These are phyloP conservation scores for Coemansia sp. DNA, from an alignment of 192 early-diverging fungal species.

Conservation along the genomic window DNA sequence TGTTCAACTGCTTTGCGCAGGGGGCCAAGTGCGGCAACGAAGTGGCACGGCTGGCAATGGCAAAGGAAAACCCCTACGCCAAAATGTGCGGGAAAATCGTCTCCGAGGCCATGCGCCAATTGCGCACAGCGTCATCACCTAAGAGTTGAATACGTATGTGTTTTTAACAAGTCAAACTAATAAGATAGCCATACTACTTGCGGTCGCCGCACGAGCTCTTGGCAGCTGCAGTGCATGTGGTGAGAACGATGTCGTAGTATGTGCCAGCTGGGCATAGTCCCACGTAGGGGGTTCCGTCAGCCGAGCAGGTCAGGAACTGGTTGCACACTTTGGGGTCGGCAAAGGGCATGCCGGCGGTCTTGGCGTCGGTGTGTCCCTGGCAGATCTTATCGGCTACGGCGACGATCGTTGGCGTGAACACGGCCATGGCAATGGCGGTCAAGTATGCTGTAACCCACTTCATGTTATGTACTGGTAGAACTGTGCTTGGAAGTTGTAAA, in stretches of 20 bases:
- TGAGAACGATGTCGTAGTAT: conserved; percentile 41
- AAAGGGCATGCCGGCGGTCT: conserved; percentile 36
- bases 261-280: conserved; percentile 40
- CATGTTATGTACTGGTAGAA: not conserved
- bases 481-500: not conserved
- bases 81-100: conserved; percentile 66
- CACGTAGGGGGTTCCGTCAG: conserved; percentile 32
- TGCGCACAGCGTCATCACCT: conserved; percentile 19
- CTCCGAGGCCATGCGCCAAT: conserved; percentile 55
- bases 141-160: not conserved
- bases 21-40: conserved; percentile 65
- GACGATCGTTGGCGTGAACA: not conserved
- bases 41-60: conserved; percentile 53
- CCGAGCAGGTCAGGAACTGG: conserved; percentile 27
- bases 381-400: conserved; percentile 22
- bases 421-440: not conserved
- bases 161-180: not conserved
- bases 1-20: conserved; percentile 57
- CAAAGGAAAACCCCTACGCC: conserved; percentile 70
- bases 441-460: not conserved
- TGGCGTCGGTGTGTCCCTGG: conserved; percentile 38
- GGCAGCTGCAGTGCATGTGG: conserved; percentile 30
- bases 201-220: conserved; percentile 35
- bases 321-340: conserved; percentile 31
- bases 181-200: conserved; percentile 8